A percentile compares a stretch with the other conserved stretches of the same genome.
These are phyloP conservation scores for Atalantia buxifolia DNA, from an alignment of 345 rosid species.

Conservation along the genomic window DNA sequence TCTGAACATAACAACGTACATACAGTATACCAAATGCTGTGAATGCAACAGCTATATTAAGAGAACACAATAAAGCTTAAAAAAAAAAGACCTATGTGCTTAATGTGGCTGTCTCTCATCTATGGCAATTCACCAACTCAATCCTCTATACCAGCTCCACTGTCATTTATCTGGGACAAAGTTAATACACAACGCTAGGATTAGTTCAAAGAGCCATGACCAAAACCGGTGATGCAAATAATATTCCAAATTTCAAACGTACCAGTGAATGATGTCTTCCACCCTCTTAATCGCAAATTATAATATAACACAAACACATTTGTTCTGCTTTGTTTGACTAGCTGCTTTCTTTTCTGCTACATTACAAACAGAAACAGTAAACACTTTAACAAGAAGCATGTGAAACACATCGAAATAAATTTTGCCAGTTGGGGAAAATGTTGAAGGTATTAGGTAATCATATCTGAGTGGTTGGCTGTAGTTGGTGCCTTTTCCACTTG, in stretches of 20 bases:
- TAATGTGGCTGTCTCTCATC: conserved; percentile 15
- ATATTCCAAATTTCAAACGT: conserved; percentile 2
- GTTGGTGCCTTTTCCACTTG: not conserved
- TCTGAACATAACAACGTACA: conserved; percentile 19
- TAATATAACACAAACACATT: conserved; percentile 81
- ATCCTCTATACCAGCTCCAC: conserved; percentile 24
- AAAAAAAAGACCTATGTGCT: conserved; percentile 1
- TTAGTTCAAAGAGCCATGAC: conserved; percentile 1
- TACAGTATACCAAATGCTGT: conserved; percentile 15
- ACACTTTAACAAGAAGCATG: conserved; percentile 11
- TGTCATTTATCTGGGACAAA: conserved; percentile 16
- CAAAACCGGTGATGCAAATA: not conserved
- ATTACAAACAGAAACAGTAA: conserved; percentile 12
- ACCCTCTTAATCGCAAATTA: conserved; percentile 32
- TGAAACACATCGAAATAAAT: not conserved
- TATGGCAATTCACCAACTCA: conserved; percentile 16
- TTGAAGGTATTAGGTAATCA: conserved; percentile 9
- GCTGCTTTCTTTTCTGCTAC: conserved; percentile 70
- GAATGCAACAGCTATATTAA: conserved; percentile 19
- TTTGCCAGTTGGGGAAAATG: conserved; percentile 11
- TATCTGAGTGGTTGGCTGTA: conserved; percentile 9
- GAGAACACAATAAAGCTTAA: conserved; percentile 13
- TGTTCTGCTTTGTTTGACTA: conserved; percentile 61
- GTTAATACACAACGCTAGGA: not conserved
- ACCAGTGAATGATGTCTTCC: conserved; percentile 27